These are phyloP conservation scores for Cutaneotrichosporon spelunceum DNA, from an alignment of 1,284 basidiomycete genomes.

Conservation along the genomic window DNA sequence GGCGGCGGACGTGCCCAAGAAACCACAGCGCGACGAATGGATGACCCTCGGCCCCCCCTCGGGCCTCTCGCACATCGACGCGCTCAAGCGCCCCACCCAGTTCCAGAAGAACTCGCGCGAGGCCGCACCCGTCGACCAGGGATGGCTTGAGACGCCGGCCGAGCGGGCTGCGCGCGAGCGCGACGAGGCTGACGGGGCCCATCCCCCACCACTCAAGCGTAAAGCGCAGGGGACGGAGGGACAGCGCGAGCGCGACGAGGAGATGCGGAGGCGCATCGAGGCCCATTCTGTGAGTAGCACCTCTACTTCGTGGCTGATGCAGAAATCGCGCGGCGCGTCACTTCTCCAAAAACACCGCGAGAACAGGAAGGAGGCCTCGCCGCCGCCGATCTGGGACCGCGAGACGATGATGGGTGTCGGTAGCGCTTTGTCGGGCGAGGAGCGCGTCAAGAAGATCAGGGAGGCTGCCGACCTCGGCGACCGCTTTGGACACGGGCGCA, in stretches of 20 bases:
- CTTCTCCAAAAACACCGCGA: constrained; percentile 65
- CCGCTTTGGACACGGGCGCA: constrained; percentile 63
- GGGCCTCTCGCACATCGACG: constrained; percentile 56
- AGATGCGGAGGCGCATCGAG: constrained; percentile 66
- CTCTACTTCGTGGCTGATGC: constrained; percentile 16
- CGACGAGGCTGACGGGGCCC: constrained; percentile 81
- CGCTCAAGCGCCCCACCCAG: constrained; percentile 63
- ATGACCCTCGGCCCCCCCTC: constrained; percentile 85
- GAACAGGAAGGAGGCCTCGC: constrained; percentile 53
- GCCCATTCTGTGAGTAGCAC: constrained; percentile 76
- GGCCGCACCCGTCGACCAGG: constrained; percentile 53
- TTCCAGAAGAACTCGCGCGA: constrained; percentile 44
- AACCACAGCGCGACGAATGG: constrained; percentile 70
- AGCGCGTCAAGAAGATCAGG: constrained; percentile 68
- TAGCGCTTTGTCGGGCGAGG: constrained; percentile 75
- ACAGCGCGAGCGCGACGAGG: constrained; percentile 68
- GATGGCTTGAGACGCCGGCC: constrained; percentile 91
- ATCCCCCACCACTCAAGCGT: too few species aligned
- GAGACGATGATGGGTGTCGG: constrained; percentile 80
- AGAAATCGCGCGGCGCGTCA: constrained; percentile 67
- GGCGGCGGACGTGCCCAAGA: constrained; percentile 55
- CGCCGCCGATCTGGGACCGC: constrained; percentile 78
- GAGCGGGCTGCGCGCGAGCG: constrained; percentile 77
- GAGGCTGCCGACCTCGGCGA: constrained; percentile 76
- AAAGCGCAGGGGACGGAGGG: constrained; percentile 60